phyloP scores from a whole-genome alignment of 495 filamentous ascomycete species.

The Trichoderma gamsii region DNA sequence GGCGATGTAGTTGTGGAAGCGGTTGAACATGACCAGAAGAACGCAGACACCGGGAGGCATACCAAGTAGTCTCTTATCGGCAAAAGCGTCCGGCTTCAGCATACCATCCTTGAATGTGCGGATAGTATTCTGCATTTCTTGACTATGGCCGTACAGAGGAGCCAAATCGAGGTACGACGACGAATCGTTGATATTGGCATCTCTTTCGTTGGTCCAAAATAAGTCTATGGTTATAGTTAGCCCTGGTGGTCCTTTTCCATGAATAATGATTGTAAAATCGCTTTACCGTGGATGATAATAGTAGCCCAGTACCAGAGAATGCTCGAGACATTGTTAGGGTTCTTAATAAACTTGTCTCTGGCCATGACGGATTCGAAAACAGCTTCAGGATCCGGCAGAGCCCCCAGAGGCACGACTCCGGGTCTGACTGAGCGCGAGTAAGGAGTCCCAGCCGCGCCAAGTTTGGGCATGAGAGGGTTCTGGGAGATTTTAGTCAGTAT shows the following conservation, averaged over 20 bases:
- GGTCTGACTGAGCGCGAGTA: slow-evolving; percentile 72
- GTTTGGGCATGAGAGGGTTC: slow-evolving; percentile 39
- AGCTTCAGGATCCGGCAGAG: slow-evolving; percentile 66
- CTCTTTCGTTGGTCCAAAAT: slow-evolving; percentile 37
- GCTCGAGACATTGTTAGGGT: slow-evolving; percentile 72
- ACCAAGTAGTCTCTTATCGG: slow-evolving; percentile 68
- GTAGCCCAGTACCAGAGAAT: slow-evolving; percentile 84
- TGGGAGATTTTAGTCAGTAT: slow-evolving; percentile 1
- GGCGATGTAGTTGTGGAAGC: slow-evolving; percentile 78
- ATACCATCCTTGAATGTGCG: slow-evolving; percentile 76
- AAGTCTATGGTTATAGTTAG: slow-evolving; percentile 23
- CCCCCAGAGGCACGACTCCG: slow-evolving; percentile 53
- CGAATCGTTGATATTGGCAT: slow-evolving; percentile 56
- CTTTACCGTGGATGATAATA: slow-evolving; percentile 73
- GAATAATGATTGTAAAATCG: background rate
- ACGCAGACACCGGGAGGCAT: slow-evolving; percentile 80
- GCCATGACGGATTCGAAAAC: slow-evolving; percentile 68
- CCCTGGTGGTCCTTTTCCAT: no score
- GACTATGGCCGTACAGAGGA: slow-evolving; percentile 79
- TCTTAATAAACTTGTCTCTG: slow-evolving; percentile 38
- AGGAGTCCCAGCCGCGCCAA: slow-evolving; percentile 42
- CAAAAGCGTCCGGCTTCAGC: slow-evolving; percentile 77
- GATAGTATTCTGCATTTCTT: slow-evolving; percentile 66
- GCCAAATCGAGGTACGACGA: slow-evolving; percentile 82
- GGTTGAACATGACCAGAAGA: slow-evolving; percentile 65